Conservation (phyloP, 441 rosid species). For the Flueggea neowawraea region DNA sequence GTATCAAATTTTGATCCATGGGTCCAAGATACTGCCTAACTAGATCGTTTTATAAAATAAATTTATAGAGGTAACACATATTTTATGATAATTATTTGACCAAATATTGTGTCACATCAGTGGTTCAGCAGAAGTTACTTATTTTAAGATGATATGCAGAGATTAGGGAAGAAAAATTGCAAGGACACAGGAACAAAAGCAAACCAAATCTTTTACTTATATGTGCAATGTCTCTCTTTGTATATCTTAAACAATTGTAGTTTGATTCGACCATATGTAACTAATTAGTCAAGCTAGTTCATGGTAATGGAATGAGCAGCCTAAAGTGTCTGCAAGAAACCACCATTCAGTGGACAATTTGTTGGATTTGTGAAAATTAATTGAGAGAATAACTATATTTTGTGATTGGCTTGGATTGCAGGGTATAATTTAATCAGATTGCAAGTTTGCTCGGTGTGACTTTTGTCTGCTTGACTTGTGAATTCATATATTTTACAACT, state of each 20-base stretch:
- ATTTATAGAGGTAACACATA: constrained; percentile 1
- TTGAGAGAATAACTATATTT: no score
- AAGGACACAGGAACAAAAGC: neutral
- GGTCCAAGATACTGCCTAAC: neutral
- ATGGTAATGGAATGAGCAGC: no score
- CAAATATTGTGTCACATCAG: constrained; percentile 26
- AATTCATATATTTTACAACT: neutral
- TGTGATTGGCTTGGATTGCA: no score
- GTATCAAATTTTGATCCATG: neutral
- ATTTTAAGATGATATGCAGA: neutral
- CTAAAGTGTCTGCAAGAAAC: no score
- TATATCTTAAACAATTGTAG: no score
- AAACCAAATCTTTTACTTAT: neutral
- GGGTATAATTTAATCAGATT: no score
- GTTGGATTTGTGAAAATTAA: no score
- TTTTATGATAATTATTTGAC: constrained; percentile 29
- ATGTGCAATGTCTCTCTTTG: neutral
- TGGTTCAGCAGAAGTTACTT: constrained; percentile 1
- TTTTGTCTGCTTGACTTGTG: neutral
- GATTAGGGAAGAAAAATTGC: neutral
- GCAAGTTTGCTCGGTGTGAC: no score
- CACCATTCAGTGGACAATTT: no score
- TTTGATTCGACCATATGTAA: no score
- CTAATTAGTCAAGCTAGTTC: no score
- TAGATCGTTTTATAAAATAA: neutral